Evolutionary conservation across 1,139 yeast species (phyloP), one percentile per base, ranked within the genome.

Genomic region (Yamadazyma oceani): DNA sequence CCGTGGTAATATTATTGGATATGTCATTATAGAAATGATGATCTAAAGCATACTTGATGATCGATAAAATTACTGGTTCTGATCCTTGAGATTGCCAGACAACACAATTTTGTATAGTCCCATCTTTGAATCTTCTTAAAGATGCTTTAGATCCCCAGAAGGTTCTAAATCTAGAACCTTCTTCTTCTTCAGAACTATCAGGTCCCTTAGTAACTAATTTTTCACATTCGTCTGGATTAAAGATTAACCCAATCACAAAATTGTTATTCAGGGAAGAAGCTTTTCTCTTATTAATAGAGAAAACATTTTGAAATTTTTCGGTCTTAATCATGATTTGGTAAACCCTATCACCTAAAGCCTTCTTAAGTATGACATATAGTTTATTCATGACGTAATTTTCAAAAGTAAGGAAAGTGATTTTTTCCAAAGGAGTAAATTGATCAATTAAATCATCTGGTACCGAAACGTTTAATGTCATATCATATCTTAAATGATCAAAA

Each of bases 111-210:
- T 80, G 82, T 44, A 94, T 88, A 3, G 83, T 70, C 23, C 97
- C 97, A 59, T 90, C 96, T 56, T 82, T 84, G 64, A 90, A 94
- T 57, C 95, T 78, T 66, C 99, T 80, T 42, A 92, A 70, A 12
- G 95, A 88, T 0, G 95, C 82, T 50, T 78, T 82, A 11, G 75
- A 57, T 3, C 97, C 97, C 99, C 98, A 94, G 56, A 92, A 90
- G 4, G 79, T 68, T 49, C 87, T 78, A 65, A 94, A 92, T 39
- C 74, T 71, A 7, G 68, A 57, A 5, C 83, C 80, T 23, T 74
- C 81, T 33, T 78, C 81, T 22, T 69, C 71, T 31, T 74, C 78
- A 35, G 77, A 78, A 35, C 79, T 77, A 39, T 76, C 77, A 3
- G 97, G 97, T 2, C 97, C 98, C 52, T 79, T 85, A 1, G 95